Evolutionary conservation across 192 early-diverging fungal species (phyloP).

Genomic region (Mortierella hygrophila): DNA sequence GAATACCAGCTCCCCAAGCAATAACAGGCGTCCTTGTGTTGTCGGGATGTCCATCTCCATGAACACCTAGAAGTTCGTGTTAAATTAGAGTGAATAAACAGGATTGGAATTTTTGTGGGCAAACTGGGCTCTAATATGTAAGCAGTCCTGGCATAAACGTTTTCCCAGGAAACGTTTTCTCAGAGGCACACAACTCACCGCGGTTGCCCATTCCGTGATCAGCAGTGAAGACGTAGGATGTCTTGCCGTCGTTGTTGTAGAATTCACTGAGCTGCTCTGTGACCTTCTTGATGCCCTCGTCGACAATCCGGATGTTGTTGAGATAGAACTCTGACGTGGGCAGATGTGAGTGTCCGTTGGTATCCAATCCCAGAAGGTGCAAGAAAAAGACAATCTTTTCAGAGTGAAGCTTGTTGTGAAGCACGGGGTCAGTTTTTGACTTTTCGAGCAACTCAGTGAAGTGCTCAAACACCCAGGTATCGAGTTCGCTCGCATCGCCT

Average conservation of each 20-base stretch:
- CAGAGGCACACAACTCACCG: slow-evolving; percentile 55
- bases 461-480: slow-evolving; percentile 94
- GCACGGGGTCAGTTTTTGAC: slow-evolving; percentile 56
- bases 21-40: slow-evolving; percentile 95
- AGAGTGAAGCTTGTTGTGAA: slow-evolving; percentile 72
- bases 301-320: slow-evolving; percentile 88
- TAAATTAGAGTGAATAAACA: neutral
- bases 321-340: slow-evolving; percentile 91
- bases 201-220: slow-evolving; percentile 98
- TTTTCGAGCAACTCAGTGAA: slow-evolving; percentile 78
- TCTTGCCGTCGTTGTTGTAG: slow-evolving; percentile 84
- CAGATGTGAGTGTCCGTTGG: slow-evolving; percentile 90
- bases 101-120: neutral
- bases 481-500: slow-evolving; percentile 85
- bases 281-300: slow-evolving; percentile 78
- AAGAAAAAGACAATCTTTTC: slow-evolving; percentile 92
- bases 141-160: slow-evolving; percentile 10
- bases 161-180: neutral
- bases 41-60: slow-evolving; percentile 97
- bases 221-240: slow-evolving; percentile 92
- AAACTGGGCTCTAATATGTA: slow-evolving; percentile 7
- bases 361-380: slow-evolving; percentile 95
- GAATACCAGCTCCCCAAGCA: slow-evolving; percentile 95
- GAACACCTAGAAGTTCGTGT: slow-evolving; percentile 68
- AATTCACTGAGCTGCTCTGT: slow-evolving; percentile 80